These are phyloP conservation scores for Pythium dissotocum DNA, from an alignment of 352 stramenopile genomes.

Conservation along the genomic window DNA sequence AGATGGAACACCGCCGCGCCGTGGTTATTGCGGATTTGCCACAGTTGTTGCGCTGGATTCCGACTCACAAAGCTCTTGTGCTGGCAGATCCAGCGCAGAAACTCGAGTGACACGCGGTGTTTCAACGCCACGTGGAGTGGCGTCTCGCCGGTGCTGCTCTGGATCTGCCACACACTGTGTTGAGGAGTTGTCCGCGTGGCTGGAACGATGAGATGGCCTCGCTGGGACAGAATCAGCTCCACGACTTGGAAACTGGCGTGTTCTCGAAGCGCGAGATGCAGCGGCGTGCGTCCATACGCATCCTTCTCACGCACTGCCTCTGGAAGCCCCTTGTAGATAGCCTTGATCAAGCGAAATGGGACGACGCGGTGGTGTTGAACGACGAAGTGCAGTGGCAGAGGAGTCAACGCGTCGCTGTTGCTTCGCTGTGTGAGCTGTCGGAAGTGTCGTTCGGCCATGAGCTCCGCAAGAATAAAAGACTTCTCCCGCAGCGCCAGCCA, in stretches of 20 bases:
- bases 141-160: slow-evolving; percentile 26
- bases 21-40: slow-evolving; percentile 34
- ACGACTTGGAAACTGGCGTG: slow-evolving; percentile 30
- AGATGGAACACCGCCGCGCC: slow-evolving; percentile 48
- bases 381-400: slow-evolving; percentile 61
- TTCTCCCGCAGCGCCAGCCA: slow-evolving; percentile 44
- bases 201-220: slow-evolving; percentile 3
- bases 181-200: background rate
- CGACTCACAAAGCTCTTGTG: slow-evolving; percentile 7
- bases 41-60: background rate
- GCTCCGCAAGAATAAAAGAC: slow-evolving; percentile 42
- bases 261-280: slow-evolving; percentile 62
- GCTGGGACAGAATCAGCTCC: slow-evolving; percentile 31
- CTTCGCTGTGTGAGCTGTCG: slow-evolving; percentile 57
- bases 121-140: slow-evolving; percentile 27
- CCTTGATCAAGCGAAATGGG: slow-evolving; percentile 33
- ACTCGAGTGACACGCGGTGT: slow-evolving; percentile 28
- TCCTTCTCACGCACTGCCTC: slow-evolving; percentile 46
- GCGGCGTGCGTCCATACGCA: slow-evolving; percentile 57
- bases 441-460: slow-evolving; percentile 49
- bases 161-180: slow-evolving; percentile 23
- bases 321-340: slow-evolving; percentile 40
- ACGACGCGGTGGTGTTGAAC: slow-evolving; percentile 45
- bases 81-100: slow-evolving; percentile 41
- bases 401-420: slow-evolving; percentile 33